Base-by-base conservation (phyloP, 805 yeast genomes). In the Saturnispora quitensis region DNA sequence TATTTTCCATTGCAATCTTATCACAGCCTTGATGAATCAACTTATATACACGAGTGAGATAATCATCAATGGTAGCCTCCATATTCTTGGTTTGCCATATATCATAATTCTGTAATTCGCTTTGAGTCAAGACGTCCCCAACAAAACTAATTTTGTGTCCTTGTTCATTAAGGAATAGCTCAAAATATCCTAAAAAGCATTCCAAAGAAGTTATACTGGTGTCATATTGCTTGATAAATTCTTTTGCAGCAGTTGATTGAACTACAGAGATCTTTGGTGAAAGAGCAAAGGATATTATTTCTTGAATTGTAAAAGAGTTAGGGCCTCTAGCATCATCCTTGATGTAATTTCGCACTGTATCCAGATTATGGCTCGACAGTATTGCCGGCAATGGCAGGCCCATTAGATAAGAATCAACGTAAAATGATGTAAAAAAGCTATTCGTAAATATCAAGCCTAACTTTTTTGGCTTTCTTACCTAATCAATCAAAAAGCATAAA, bases 201-300 rank as follows among this genome's bases (percentile, higher is more conserved):
- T 60, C 53, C 43, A 64, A 53, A 20, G 46, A 52, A 12, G 25
- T 18, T 18, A 57, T 59, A 10, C 13, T 27, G 5, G 18, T 12
- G 4, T 25, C 36, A 35, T 43, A 49, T 12, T 18, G 40, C 2
- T 15, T 17, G 5, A 49, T 35, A 12, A 43, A 45, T 2, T 43
- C 53, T 48, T 64, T 58, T 3, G 68, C 64, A 25, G 48, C 31
- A 3, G 52, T 47, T 2, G 69, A 58, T 2, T 67, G 55, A 5
- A 58, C 50, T 9, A 68, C 68, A 3, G 69, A 59, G 15, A 68
- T 55, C 51, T 62, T 67, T 25, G 72, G 72, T 18, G 67, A 62
- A 55, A 56, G 66, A 40, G 58, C 59, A 12, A 59, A 64, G 2
- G 62, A 47, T 3, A 68, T 55, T 42, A 65, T 25, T 47, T 66